phyloP scores from a whole-genome alignment of 495 filamentous ascomycete genomes.

The Beverwykella pulmonaria region DNA sequence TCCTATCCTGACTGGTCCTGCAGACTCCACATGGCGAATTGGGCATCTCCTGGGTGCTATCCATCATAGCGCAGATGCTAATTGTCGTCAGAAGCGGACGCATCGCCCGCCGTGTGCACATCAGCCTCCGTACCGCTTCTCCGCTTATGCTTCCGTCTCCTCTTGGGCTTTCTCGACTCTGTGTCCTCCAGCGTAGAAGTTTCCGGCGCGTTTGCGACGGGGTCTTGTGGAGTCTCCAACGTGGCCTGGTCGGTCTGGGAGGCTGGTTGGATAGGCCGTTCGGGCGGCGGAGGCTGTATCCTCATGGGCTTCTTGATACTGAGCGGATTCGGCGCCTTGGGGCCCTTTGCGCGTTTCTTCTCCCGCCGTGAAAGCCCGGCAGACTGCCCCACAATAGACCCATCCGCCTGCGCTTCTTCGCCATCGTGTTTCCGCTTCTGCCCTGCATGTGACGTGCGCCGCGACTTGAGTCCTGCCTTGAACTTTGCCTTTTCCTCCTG shows the following conservation, averaged over 20 bases:
- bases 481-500: slow-evolving; percentile 76
- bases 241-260: neutral
- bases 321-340: slow-evolving; percentile 86
- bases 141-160: slow-evolving; percentile 44
- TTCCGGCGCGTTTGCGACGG: neutral
- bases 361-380: slow-evolving; percentile 47
- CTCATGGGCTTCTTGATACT: slow-evolving; percentile 83
- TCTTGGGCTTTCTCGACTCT: slow-evolving; percentile 36
- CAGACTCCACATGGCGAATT: too few species aligned
- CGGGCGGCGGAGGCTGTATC: neutral
- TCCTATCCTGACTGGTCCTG: too few species aligned
- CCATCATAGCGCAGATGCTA: neutral
- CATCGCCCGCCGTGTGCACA: neutral
- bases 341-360: slow-evolving; percentile 67
- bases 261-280: neutral
- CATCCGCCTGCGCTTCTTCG: slow-evolving; percentile 47
- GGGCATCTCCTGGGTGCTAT: too few species aligned
- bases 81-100: neutral
- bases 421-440: slow-evolving; percentile 55
- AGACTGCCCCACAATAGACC: slow-evolving; percentile 37
- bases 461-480: slow-evolving; percentile 65
- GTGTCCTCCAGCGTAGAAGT: slow-evolving; percentile 1
- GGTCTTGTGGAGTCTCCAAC: neutral
- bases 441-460: slow-evolving; percentile 30
- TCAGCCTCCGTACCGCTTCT: slow-evolving; percentile 18